These are phyloP conservation scores for Anthracocystis panici-leucophaei DNA, from an alignment of 1,284 basidiomycete genomes.

Conservation along the genomic window DNA sequence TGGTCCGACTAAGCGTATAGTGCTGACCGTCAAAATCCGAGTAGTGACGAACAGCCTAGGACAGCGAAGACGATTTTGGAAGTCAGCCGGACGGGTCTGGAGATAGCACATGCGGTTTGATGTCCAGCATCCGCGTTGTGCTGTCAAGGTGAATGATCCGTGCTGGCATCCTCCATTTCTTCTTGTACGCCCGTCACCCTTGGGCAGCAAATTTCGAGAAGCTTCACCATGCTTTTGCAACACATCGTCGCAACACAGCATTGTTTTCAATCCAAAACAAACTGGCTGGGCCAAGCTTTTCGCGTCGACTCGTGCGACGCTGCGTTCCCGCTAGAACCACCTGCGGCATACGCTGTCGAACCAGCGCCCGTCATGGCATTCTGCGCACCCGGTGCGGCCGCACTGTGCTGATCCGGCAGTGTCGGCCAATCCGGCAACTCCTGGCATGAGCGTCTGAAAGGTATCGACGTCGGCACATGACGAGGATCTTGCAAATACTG, in stretches of 20 bases:
- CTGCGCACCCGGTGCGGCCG: background rate
- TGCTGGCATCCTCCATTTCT: conserved; percentile 14
- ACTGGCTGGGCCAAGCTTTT: conserved; percentile 44
- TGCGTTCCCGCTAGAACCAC: conserved; percentile 5
- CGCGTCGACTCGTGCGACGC: conserved; percentile 23
- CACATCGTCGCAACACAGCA: conserved; percentile 17
- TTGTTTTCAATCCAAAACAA: conserved; percentile 32
- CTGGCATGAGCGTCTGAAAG: conserved; percentile 34
- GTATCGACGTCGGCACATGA: conserved; percentile 30
- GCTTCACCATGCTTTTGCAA: background rate
- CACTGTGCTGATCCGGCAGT: conserved; percentile 8
- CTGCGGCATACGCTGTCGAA: conserved; percentile 11
- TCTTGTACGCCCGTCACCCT: conserved; percentile 18
- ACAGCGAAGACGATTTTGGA: background rate
- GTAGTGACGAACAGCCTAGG: background rate
- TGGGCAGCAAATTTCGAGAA: conserved; percentile 21
- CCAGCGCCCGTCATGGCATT: background rate
- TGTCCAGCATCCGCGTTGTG: conserved; percentile 3
- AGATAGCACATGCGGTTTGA: background rate
- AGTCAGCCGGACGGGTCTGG: background rate
- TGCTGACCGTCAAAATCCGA: conserved; percentile 4
- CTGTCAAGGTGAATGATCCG: background rate
- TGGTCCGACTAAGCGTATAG: background rate
- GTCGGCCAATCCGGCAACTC: conserved; percentile 41
- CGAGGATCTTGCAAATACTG: conserved; percentile 34